phyloP scores from a whole-genome alignment of 495 filamentous ascomycete species.

The Ramalina peruviana region DNA sequence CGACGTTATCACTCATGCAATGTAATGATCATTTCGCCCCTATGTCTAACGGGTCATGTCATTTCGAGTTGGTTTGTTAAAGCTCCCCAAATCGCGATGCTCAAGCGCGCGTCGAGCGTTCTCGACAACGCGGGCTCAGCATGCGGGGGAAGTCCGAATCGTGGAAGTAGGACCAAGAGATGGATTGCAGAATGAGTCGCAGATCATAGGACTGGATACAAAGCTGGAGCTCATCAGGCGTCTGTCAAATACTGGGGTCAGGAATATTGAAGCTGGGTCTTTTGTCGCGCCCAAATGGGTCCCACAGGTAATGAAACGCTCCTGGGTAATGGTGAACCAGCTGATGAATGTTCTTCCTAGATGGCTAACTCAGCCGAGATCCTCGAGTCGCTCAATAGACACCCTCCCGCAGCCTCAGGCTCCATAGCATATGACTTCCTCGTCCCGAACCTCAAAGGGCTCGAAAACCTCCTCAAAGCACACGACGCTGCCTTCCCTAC shows the following conservation, averaged over 20 bases:
- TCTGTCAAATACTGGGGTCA: slow-evolving; percentile 72
- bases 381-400: slow-evolving; percentile 52
- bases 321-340: no score
- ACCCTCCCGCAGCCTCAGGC: slow-evolving; percentile 40
- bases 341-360: slow-evolving; percentile 27
- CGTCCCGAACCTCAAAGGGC: slow-evolving; percentile 73
- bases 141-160: slow-evolving; percentile 42
- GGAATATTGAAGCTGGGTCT: slow-evolving; percentile 83
- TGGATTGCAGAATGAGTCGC: slow-evolving; percentile 93
- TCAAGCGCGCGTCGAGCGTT: not conserved
- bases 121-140: slow-evolving; percentile 1
- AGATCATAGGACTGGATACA: slow-evolving; percentile 58
- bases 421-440: slow-evolving; percentile 87
- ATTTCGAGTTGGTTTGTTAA: no score
- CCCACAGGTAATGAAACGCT: slow-evolving; percentile 54
- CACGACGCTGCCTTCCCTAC: not conserved
- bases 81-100: no score
- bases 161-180: slow-evolving; percentile 92
- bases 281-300: slow-evolving; percentile 98
- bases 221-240: slow-evolving; percentile 75
- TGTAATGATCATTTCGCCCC: not conserved
- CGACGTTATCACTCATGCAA: not conserved
- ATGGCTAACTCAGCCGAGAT: slow-evolving; percentile 88
- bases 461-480: slow-evolving; percentile 39
- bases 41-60: no score